Conservation (phyloP, 192 early-diverging fungal genomes). For the Endogone sp. region DNA sequence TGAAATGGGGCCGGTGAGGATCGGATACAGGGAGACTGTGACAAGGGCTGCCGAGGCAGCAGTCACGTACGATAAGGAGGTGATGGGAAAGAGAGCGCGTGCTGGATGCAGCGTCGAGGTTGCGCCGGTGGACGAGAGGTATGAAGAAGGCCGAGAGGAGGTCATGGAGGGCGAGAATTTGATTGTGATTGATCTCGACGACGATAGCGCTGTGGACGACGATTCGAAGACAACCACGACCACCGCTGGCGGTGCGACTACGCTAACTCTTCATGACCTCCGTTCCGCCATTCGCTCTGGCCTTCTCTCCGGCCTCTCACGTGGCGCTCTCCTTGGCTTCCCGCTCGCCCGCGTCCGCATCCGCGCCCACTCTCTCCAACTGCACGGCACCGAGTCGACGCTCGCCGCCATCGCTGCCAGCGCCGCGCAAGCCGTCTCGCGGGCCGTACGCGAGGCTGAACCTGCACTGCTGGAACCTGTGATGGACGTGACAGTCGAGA, state of each 20-base stretch:
- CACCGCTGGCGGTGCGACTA: conserved; percentile 2
- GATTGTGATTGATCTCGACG: conserved; percentile 21
- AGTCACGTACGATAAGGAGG: conserved; percentile 61
- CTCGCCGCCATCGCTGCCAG: conserved; percentile 57
- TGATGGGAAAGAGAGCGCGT: conserved; percentile 64
- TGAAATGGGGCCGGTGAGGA: conserved; percentile 79
- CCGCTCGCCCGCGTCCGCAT: conserved; percentile 63
- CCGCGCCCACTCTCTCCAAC: conserved; percentile 41
- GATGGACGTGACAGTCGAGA: conserved; percentile 68
- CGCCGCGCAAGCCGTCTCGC: conserved; percentile 55
- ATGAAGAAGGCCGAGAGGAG: conserved; percentile 10
- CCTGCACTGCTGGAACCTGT: conserved; percentile 76
- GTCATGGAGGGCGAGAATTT: conserved; percentile 38
- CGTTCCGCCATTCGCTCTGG: conserved; percentile 59
- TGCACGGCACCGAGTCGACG: conserved; percentile 55
- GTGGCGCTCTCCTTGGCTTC: conserved; percentile 79
- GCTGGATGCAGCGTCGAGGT: conserved; percentile 55
- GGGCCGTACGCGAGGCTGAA: conserved; percentile 40
- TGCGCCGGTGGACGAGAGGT: conserved; percentile 39
- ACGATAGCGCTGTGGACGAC: conserved; percentile 18
- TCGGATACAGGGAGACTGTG: conserved; percentile 82
- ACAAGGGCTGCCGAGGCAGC: conserved; percentile 26
- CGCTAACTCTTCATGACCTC: background rate
- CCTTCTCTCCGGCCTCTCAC: conserved; percentile 58
- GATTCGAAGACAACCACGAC: conserved; percentile 17